phyloP scores from a whole-genome alignment of 2,329 filamentous ascomycete species.

The Sporothrix dimorphospora region DNA sequence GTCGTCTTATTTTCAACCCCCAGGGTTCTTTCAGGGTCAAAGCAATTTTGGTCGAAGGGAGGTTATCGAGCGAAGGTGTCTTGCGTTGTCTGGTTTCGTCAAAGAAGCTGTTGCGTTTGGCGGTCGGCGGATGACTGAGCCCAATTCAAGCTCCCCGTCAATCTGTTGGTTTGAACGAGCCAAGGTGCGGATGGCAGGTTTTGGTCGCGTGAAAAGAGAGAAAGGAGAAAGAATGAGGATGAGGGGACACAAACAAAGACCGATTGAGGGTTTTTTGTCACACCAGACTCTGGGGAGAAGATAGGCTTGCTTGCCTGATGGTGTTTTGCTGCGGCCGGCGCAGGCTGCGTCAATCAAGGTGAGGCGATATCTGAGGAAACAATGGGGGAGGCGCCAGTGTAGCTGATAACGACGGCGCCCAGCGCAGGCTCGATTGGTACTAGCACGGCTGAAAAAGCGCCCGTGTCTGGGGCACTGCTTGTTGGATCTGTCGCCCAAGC shows the following conservation, averaged over 20 bases:
- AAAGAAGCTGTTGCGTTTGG: neutral
- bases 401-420: slow-evolving; percentile 15
- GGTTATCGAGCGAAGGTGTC: neutral
- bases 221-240: neutral
- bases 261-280: slow-evolving; percentile 17
- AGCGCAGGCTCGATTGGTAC: neutral
- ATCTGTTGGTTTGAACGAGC: neutral
- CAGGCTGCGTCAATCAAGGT: slow-evolving; percentile 13
- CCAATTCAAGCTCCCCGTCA: neutral
- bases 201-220: neutral
- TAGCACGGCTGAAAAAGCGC: neutral
- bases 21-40: slow-evolving; percentile 9
- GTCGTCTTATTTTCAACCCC: neutral
- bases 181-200: neutral
- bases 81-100: slow-evolving; percentile 2
- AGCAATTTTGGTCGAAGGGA: neutral
- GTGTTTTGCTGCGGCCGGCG: neutral
- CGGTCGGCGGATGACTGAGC: slow-evolving; percentile 12
- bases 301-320: neutral
- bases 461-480: slow-evolving; percentile 15
- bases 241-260: neutral
- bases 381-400: neutral
- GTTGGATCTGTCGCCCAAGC: neutral
- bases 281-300: slow-evolving; percentile 7
- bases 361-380: slow-evolving; percentile 20